Evolutionary conservation across 2,329 filamentous ascomycete species (phyloP).

Genomic region (Ophiobolus disseminans): DNA sequence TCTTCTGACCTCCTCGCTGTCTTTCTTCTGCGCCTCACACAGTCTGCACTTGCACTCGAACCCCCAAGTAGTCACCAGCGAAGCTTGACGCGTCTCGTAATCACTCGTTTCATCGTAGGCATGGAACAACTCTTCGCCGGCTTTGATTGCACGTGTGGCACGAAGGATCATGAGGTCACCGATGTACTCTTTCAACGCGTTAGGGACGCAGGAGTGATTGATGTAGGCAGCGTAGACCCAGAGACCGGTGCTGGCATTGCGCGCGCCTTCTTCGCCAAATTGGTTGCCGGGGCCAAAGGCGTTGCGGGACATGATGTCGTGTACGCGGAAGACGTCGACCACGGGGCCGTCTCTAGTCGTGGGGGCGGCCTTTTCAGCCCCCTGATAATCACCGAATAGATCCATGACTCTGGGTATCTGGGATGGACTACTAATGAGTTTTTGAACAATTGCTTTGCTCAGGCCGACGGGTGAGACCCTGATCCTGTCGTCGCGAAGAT

Average conservation of each 20-base stretch:
- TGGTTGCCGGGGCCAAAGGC: conserved; percentile 50
- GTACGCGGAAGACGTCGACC: conserved; percentile 59
- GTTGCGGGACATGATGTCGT: conserved; percentile 56
- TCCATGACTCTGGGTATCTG: conserved; percentile 43
- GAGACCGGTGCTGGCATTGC: conserved; percentile 44
- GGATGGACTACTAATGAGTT: conserved; percentile 55
- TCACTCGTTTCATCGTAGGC: conserved; percentile 41
- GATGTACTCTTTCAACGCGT: conserved; percentile 48
- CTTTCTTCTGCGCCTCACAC: conserved; percentile 46
- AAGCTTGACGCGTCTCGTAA: conserved; percentile 44
- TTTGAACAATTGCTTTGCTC: conserved; percentile 50
- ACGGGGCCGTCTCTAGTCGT: conserved; percentile 49
- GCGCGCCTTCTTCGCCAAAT: conserved; percentile 30
- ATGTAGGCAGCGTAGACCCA: conserved; percentile 53
- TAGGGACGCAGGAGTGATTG: conserved; percentile 56
- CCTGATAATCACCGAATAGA: conserved; percentile 41
- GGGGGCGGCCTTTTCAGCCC: conserved; percentile 49
- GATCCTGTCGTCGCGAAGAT: conserved; percentile 47
- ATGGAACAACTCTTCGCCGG: conserved; percentile 33
- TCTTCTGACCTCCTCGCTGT: conserved; percentile 26
- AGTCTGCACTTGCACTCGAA: conserved; percentile 53
- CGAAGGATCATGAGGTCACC: conserved; percentile 52
- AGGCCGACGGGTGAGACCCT: conserved; percentile 31
- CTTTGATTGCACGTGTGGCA: conserved; percentile 44
- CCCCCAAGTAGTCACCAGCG: conserved; percentile 46